phyloP scores from a whole-genome alignment of 257 asterid genomes.

The Ehretia macrophylla region DNA sequence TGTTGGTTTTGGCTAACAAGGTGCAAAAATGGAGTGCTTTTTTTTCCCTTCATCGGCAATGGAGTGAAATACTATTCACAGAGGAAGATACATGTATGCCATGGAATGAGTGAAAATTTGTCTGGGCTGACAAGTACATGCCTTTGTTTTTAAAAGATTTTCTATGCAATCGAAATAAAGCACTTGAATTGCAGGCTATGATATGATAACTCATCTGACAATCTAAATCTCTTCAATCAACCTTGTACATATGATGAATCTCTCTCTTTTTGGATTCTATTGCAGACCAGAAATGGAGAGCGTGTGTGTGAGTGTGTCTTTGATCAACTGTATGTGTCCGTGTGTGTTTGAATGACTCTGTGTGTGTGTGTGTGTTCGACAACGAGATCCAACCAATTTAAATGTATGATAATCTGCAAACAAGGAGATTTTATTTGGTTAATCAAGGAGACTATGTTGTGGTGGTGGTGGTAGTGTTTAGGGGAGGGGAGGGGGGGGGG shows the following conservation, averaged over 20 bases:
- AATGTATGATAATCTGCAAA: no score
- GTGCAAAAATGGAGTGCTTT: slow-evolving; percentile 20
- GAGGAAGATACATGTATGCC: slow-evolving; percentile 13
- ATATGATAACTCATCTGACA: slow-evolving; percentile 16
- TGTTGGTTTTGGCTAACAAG: neutral
- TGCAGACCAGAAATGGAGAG: slow-evolving; percentile 18
- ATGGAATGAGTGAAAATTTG: slow-evolving; percentile 24
- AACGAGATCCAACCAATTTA: no score
- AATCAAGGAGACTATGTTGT: no score
- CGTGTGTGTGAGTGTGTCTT: no score
- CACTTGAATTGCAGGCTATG: slow-evolving; percentile 38
- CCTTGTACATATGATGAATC: neutral
- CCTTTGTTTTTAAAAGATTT: slow-evolving; percentile 54
- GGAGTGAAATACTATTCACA: neutral
- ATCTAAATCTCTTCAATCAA: neutral
- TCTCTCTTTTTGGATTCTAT: slow-evolving; percentile 9
- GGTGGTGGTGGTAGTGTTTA: no score
- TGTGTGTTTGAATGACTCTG: no score
- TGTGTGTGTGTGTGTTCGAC: no score
- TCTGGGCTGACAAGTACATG: slow-evolving; percentile 64
- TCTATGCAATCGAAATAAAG: slow-evolving; percentile 55
- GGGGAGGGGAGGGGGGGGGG: no score
- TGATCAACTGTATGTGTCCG: no score
- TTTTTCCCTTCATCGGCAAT: slow-evolving; percentile 3
- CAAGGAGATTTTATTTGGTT: no score